These are phyloP conservation scores for Trypanosoma lewisi DNA, from an alignment of 208 protist genomes.

Conservation along the genomic window DNA sequence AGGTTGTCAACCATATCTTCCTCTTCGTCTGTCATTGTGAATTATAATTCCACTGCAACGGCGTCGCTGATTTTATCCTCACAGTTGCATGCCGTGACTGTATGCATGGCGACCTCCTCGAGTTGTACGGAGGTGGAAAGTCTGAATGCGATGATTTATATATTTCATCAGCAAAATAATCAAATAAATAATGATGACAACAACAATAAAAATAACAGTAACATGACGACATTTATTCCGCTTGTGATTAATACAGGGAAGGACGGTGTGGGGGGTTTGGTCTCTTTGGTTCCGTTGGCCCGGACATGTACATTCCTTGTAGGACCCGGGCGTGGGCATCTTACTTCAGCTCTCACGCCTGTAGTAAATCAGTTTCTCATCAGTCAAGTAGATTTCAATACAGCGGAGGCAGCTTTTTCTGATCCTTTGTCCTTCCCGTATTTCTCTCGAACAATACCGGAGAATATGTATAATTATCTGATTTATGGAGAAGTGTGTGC, in stretches of 20 bases:
- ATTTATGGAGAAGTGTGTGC: constrained; percentile 61
- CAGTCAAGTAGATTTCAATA: constrained; percentile 74
- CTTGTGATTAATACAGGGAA: constrained; percentile 60
- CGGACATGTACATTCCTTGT: constrained; percentile 68
- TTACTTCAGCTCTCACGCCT: constrained; percentile 61
- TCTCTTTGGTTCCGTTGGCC: constrained; percentile 62
- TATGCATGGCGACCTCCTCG: constrained; percentile 69
- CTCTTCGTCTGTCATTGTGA: constrained; percentile 27
- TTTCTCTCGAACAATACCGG: constrained; percentile 70
- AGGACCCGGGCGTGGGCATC: constrained; percentile 49
- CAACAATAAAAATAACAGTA: too few species aligned
- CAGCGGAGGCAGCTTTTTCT: constrained; percentile 61
- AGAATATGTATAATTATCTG: constrained; percentile 46
- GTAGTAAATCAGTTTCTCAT: constrained; percentile 79
- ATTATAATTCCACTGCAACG: constrained; percentile 35
- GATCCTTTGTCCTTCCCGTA: constrained; percentile 56
- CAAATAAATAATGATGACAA: constrained; percentile 9
- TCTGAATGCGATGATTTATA: constrained; percentile 58
- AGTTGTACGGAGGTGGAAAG: constrained; percentile 53
- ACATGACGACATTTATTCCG: constrained; percentile 38
- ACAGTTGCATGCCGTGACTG: constrained; percentile 53
- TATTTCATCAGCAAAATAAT: constrained; percentile 51
- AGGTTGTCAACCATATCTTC: constrained; percentile 34
- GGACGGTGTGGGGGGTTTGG: constrained; percentile 64
- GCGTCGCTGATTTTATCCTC: constrained; percentile 47